phyloP scores from a whole-genome alignment of 352 stramenopile genomes.

The Pythium graminicola region DNA sequence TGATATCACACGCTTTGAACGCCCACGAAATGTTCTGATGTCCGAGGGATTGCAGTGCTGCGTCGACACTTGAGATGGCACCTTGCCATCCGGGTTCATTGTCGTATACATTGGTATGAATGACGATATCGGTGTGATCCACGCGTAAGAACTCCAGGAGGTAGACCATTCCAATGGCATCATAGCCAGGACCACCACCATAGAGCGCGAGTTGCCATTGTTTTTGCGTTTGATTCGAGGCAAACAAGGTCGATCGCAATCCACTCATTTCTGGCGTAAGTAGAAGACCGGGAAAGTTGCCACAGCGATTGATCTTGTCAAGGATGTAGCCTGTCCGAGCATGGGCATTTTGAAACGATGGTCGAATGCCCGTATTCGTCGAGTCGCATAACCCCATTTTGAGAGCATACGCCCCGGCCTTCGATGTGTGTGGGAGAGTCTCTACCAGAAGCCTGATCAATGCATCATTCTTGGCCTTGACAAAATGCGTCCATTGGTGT shows the following conservation, averaged over 20 bases:
- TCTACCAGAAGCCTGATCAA: constrained; percentile 36
- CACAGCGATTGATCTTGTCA: constrained; percentile 65
- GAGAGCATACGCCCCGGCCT: constrained; percentile 41
- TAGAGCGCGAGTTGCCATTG: constrained; percentile 49
- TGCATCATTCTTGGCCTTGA: constrained; percentile 29
- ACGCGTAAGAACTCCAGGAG: constrained; percentile 50
- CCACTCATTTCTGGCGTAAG: constrained; percentile 42
- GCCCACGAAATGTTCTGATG: constrained; percentile 21
- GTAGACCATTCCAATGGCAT: constrained; percentile 46
- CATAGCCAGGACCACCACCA: constrained; percentile 53
- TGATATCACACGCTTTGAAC: constrained; percentile 64
- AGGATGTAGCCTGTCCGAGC: constrained; percentile 60
- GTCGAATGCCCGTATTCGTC: constrained; percentile 56
- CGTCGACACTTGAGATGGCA: constrained; percentile 31
- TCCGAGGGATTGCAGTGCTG: constrained; percentile 26
- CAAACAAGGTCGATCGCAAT: constrained; percentile 50
- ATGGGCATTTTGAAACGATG: constrained; percentile 50
- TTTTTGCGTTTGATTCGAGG: constrained; percentile 3
- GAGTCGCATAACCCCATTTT: constrained; percentile 52
- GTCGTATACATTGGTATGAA: constrained; percentile 60
- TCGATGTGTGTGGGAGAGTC: constrained; percentile 26
- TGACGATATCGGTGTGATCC: constrained; percentile 29
- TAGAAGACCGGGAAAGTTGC: constrained; percentile 55
- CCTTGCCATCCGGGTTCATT: constrained; percentile 55
- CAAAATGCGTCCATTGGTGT: constrained; percentile 49